phyloP scores from a whole-genome alignment of 768 basidiomycete species.

The Leucocoprinus leucothites region DNA sequence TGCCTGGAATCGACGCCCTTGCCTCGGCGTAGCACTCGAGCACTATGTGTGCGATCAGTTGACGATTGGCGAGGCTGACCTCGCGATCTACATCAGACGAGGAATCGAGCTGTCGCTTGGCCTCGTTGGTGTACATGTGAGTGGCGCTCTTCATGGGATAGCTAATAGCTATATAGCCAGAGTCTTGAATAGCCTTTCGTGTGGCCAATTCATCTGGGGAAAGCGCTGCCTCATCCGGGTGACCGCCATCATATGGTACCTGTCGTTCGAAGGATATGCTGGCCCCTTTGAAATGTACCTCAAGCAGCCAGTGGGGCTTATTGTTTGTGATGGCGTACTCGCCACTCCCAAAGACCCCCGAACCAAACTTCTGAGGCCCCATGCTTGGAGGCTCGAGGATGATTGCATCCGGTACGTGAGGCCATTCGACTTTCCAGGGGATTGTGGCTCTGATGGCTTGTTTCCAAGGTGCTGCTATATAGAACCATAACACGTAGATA shows the following conservation, averaged over 20 bases:
- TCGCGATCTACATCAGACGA: neutral
- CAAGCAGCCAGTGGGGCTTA: slow-evolving; percentile 4
- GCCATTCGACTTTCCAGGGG: slow-evolving; percentile 3
- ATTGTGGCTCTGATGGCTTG: neutral
- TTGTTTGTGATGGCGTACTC: slow-evolving; percentile 4
- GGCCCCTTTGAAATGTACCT: neutral
- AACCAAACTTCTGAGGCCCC: slow-evolving; percentile 3
- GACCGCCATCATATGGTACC: neutral
- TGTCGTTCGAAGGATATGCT: neutral
- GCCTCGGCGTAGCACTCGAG: neutral
- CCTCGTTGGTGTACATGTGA: neutral
- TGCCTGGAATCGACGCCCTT: neutral
- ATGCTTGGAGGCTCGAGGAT: neutral
- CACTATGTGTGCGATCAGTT: neutral
- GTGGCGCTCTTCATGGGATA: slow-evolving; percentile 7
- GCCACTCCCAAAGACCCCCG: neutral
- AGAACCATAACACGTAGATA: neutral
- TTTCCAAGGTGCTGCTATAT: neutral
- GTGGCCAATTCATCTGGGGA: neutral
- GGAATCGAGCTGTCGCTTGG: neutral
- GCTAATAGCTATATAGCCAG: slow-evolving; percentile 5
- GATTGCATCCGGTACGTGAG: slow-evolving; percentile 1
- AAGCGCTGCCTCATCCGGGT: too few species aligned
- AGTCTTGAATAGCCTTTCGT: neutral
- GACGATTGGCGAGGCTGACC: neutral